These are phyloP conservation scores for Gaeumannomyces sp. DNA, from an alignment of 2,329 filamentous ascomycete species.

Conservation along the genomic window DNA sequence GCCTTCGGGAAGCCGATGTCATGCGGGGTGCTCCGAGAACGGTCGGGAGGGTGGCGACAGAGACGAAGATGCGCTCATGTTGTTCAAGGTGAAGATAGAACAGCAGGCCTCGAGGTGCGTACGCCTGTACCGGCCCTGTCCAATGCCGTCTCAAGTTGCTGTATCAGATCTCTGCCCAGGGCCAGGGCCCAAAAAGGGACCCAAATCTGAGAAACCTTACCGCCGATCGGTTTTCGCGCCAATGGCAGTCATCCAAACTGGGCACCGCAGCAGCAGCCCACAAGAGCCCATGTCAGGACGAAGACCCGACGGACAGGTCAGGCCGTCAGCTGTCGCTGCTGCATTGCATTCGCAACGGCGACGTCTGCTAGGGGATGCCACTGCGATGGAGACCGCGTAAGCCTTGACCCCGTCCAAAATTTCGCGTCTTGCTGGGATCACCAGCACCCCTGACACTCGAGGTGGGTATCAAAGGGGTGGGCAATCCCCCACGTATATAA, in stretches of 20 bases:
- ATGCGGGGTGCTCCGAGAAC: not conserved
- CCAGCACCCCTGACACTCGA: too few species aligned
- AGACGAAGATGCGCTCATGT: too few species aligned
- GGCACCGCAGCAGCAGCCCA: too few species aligned
- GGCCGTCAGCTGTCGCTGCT: not conserved
- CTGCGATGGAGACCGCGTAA: not conserved
- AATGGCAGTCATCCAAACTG: not conserved
- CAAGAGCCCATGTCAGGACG: too few species aligned
- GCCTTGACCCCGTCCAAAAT: not conserved
- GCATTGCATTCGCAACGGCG: not conserved
- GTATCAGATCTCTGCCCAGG: not conserved
- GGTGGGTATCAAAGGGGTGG: not conserved
- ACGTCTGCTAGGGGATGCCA: not conserved
- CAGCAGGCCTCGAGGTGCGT: too few species aligned
- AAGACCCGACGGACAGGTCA: too few species aligned
- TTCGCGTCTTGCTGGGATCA: not conserved
- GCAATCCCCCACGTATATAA: not conserved
- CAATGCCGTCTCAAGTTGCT: not conserved
- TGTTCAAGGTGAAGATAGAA: too few species aligned
- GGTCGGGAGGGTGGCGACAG: not conserved
- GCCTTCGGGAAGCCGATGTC: not conserved
- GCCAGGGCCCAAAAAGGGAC: not conserved
- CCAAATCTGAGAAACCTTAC: not conserved
- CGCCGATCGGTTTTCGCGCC: not conserved
- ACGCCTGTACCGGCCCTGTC: not conserved